These are phyloP conservation scores for Luzula sylvatica DNA, from an alignment of 176 grass and related monocot genomes.

Conservation along the genomic window DNA sequence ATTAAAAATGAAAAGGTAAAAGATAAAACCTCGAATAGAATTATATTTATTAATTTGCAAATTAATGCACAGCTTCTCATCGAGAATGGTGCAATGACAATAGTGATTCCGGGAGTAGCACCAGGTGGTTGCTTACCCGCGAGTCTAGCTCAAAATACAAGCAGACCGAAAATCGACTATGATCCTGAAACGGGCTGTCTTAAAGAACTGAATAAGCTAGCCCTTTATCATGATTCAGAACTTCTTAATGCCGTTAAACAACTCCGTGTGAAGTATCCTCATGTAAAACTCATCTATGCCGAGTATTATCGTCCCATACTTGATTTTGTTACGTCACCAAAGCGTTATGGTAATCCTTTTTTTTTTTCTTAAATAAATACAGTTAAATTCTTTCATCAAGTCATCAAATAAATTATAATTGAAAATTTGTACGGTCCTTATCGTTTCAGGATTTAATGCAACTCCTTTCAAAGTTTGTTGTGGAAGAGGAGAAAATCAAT, in stretches of 20 bases:
- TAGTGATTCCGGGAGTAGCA: conserved; percentile 21
- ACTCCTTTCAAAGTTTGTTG: conserved; percentile 21
- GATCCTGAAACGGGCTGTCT: conserved; percentile 34
- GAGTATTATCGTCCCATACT: conserved; percentile 30
- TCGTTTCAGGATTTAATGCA: conserved; percentile 25
- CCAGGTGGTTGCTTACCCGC: conserved; percentile 32
- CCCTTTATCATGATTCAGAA: conserved; percentile 28
- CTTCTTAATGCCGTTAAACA: conserved; percentile 7
- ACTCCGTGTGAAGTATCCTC: conserved; percentile 22
- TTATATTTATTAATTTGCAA: neutral
- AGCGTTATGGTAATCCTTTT: conserved; percentile 26
- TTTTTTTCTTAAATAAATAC: neutral
- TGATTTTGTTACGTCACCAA: conserved; percentile 28
- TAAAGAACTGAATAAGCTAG: conserved; percentile 23
- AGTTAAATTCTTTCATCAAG: neutral
- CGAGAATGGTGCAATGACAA: conserved; percentile 9
- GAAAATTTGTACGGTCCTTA: neutral
- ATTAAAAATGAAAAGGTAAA: no score
- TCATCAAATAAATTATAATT: neutral
- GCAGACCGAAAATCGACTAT: conserved; percentile 8
- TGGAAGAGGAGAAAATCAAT: neutral
- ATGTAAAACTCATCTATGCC: conserved; percentile 25
- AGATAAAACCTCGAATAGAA: no score
- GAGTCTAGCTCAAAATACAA: neutral
- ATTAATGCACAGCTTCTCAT: conserved; percentile 17